A percentile compares a stretch with the other conserved stretches of the same genome.
Conservation (phyloP, 305 asterid genomes). For the Solanum hybrid region DNA sequence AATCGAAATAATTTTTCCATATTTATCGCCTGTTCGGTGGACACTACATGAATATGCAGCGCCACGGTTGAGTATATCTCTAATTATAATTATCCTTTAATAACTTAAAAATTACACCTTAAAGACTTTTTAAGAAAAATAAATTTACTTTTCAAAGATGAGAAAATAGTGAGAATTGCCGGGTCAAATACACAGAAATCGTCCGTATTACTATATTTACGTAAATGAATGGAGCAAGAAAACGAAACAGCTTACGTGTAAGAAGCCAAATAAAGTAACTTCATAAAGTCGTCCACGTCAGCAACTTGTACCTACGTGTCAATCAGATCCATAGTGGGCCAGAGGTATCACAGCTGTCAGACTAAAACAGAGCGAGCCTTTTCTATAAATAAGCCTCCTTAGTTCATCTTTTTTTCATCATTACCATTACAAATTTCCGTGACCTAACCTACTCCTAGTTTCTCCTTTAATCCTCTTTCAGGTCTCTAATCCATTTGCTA, state of each 20-base stretch:
- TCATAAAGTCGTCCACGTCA: slow-evolving; percentile 14
- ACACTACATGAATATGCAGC: neutral
- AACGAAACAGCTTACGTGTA: neutral
- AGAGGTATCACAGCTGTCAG: slow-evolving; percentile 2
- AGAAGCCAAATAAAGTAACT: neutral
- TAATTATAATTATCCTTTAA: neutral
- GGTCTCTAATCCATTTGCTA: neutral
- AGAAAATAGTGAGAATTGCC: neutral
- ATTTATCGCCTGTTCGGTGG: neutral
- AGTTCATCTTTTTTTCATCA: neutral
- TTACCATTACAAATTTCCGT: neutral
- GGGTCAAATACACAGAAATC: neutral
- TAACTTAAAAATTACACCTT: neutral
- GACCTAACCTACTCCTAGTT: neutral
- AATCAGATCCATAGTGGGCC: slow-evolving; percentile 6
- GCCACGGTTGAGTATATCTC: neutral
- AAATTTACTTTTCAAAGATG: neutral
- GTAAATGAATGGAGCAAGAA: neutral
- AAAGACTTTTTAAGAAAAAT: neutral
- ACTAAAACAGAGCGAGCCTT: neutral
- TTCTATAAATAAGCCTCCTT: neutral
- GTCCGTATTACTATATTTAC: neutral
- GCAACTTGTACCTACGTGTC: slow-evolving; percentile 40
- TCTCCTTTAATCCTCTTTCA: neutral
- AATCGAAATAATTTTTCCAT: too few relatives aligned